Percentiles rank a stretch among this genome's conserved stretches.
These are phyloP conservation scores for Neurospora sp. DNA, from an alignment of 495 filamentous ascomycete genomes.

Conservation along the genomic window DNA sequence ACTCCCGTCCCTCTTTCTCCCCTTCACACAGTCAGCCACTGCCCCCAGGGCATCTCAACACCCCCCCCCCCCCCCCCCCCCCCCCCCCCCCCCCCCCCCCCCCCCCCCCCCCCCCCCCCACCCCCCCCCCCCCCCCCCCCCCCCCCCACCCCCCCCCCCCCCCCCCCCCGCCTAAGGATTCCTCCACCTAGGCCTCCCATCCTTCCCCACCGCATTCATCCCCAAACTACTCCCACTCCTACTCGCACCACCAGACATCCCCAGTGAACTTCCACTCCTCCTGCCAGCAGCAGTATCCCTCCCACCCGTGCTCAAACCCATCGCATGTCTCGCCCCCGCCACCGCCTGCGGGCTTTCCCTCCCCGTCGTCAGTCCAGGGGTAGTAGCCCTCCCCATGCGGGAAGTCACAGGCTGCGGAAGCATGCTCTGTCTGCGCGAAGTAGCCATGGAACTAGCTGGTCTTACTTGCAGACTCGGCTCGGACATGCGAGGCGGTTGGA, in stretches of 20 bases:
- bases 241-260: not conserved
- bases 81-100: no score
- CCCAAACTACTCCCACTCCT: not conserved
- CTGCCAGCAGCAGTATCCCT: no score
- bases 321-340: conserved; percentile 28
- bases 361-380: conserved; percentile 14
- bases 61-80: not conserved
- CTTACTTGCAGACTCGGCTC: conserved; percentile 8
- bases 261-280: not conserved
- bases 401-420: conserved; percentile 37
- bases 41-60: not conserved
- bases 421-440: conserved; percentile 32
- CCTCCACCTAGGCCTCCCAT: conserved; percentile 21
- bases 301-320: no score
- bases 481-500: conserved; percentile 29
- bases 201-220: conserved; percentile 4
- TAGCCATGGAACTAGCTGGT: conserved; percentile 38
- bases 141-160: no score
- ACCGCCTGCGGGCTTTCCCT: conserved; percentile 31
- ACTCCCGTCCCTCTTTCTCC: not conserved
- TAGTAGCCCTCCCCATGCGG: not conserved
- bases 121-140: no score
- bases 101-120: no score
- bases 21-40: no score
- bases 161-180: no score